Percentiles rank a stretch among this genome's conserved stretches.
Evolutionary conservation across 345 rosid species (phyloP).

Genomic region (Microcos paniculata): DNA sequence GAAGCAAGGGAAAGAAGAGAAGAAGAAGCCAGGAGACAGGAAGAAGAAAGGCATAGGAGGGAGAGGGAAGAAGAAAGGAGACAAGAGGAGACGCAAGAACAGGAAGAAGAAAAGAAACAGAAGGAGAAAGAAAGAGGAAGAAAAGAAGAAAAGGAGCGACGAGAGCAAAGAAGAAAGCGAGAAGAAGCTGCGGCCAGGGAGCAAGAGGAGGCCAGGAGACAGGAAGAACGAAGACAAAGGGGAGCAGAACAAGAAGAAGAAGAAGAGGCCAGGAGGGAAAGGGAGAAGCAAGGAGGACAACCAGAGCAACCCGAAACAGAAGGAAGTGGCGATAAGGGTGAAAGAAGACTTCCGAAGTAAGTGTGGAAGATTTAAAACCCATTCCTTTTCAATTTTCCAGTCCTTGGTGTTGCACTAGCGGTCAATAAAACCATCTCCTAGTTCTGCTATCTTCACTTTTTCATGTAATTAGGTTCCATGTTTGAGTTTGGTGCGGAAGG

Average conservation of each 20-base stretch:
- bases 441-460: background rate
- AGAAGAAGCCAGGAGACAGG: background rate
- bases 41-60: background rate
- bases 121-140: background rate
- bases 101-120: background rate
- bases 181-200: background rate
- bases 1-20: background rate
- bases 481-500: background rate
- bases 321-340: background rate
- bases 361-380: background rate
- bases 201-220: constrained; percentile 2
- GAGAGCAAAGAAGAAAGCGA: background rate
- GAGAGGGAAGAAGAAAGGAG: background rate
- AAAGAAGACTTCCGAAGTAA: background rate
- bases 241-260: background rate
- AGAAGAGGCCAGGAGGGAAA: constrained; percentile 2
- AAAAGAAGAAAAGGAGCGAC: background rate
- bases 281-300: background rate
- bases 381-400: background rate
- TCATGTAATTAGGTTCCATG: background rate
- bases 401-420: background rate
- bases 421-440: background rate
- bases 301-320: background rate
- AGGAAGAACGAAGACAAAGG: background rate
- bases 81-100: background rate